These are phyloP conservation scores for Didymosphaeria variabile DNA, from an alignment of 2,329 filamentous ascomycete species.

Conservation along the genomic window DNA sequence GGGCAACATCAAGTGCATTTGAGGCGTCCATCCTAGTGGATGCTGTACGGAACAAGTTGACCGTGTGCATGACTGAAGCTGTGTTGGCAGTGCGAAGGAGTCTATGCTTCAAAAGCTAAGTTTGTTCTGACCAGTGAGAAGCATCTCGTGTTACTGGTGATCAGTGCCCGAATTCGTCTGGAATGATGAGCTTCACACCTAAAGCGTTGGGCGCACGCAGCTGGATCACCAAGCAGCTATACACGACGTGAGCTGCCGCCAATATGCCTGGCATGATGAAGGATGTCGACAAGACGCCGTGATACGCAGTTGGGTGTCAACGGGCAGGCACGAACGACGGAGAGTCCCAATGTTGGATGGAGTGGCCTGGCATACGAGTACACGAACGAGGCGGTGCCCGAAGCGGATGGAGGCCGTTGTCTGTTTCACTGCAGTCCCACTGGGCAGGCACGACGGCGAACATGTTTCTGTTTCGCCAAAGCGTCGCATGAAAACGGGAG, in stretches of 20 bases:
- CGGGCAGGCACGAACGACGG: too few species aligned
- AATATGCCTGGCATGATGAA: too few species aligned
- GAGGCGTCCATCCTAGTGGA: neutral
- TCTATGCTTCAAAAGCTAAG: neutral
- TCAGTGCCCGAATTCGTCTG: slow-evolving; percentile 7
- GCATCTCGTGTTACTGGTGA: neutral
- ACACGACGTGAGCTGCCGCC: too few species aligned
- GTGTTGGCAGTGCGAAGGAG: slow-evolving; percentile 2
- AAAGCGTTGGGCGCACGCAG: neutral
- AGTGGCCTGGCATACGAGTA: too few species aligned
- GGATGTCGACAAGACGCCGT: too few species aligned
- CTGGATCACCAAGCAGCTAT: too few species aligned
- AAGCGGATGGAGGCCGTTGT: neutral
- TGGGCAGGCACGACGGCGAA: neutral
- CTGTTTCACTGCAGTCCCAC: neutral
- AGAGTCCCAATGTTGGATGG: neutral
- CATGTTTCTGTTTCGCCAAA: neutral
- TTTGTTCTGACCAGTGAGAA: neutral
- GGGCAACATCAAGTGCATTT: neutral
- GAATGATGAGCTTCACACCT: neutral
- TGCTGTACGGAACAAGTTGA: neutral
- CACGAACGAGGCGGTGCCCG: neutral
- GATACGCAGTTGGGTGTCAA: too few species aligned
- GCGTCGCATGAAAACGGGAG: neutral
- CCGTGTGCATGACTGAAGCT: neutral